These are phyloP conservation scores for Centrapalus pauciflorus DNA, from an alignment of 129 eudicot genomes.

Conservation along the genomic window DNA sequence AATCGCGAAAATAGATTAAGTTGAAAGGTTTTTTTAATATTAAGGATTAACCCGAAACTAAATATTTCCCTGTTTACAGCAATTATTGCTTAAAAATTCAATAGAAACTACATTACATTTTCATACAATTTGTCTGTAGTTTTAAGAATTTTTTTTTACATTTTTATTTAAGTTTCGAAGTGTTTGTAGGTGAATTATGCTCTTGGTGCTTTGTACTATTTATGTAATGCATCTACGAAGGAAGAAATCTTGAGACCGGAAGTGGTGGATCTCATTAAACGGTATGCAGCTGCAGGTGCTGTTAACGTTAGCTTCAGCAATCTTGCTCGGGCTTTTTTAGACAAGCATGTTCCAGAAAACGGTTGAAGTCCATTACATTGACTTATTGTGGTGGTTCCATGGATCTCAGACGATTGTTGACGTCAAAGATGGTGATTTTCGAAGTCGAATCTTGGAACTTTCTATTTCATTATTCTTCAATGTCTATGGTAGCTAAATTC, in stretches of 20 bases:
- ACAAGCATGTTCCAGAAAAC: conserved; percentile 42
- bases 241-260: conserved; percentile 59
- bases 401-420: too few relatives aligned
- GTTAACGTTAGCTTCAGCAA: conserved; percentile 62
- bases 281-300: conserved; percentile 60
- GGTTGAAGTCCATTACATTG: neutral
- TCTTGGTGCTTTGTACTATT: conserved; percentile 70
- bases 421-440: too few relatives aligned
- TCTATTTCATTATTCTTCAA: too few relatives aligned
- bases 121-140: neutral
- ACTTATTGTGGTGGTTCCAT: too few relatives aligned
- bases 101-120: too few relatives aligned
- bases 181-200: conserved; percentile 69
- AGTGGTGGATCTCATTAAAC: conserved; percentile 54
- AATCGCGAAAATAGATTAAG: too few relatives aligned
- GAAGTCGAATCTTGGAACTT: too few relatives aligned
- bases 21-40: too few relatives aligned
- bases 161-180: neutral
- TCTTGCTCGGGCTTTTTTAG: conserved; percentile 75
- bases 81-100: too few relatives aligned
- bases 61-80: too few relatives aligned
- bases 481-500: too few relatives aligned
- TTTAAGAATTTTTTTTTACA: neutral
- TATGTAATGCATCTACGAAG: conserved; percentile 50
- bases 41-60: too few relatives aligned